Percentiles rank a stretch among this genome's conserved stretches.
Evolutionary conservation across 2,329 filamentous ascomycete genomes (phyloP).

Genomic region (Scortechinia acanthostroma): DNA sequence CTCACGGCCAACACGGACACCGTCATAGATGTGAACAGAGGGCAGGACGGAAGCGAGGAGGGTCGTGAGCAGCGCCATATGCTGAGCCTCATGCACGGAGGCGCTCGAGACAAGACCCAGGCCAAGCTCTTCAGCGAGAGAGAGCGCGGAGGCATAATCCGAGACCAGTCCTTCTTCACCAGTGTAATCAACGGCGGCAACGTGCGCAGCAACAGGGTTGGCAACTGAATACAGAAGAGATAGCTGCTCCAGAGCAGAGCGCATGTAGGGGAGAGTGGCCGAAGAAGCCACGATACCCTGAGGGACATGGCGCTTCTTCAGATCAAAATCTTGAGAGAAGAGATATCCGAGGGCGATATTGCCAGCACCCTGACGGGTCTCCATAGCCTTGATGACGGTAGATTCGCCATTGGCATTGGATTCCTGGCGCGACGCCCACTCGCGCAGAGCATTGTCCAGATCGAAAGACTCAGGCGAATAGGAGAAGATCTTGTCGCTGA

Average conservation of each 20-base stretch:
- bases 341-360: conserved; percentile 91
- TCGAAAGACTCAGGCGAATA: conserved; percentile 93
- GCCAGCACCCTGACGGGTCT: conserved; percentile 83
- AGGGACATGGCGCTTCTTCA: conserved; percentile 82
- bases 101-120: conserved; percentile 78
- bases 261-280: conserved; percentile 72
- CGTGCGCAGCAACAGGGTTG: conserved; percentile 85
- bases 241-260: conserved; percentile 81
- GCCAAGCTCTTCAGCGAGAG: conserved; percentile 81
- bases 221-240: conserved; percentile 84
- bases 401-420: conserved; percentile 76
- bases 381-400: conserved; percentile 71
- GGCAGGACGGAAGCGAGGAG: conserved; percentile 71
- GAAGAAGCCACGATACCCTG: conserved; percentile 86
- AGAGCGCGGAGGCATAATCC: conserved; percentile 77
- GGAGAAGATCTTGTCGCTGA: conserved; percentile 95
- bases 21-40: conserved; percentile 84
- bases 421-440: conserved; percentile 66
- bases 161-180: conserved; percentile 66
- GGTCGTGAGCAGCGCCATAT: conserved; percentile 87
- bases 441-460: conserved; percentile 73
- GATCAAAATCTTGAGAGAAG: conserved; percentile 92
- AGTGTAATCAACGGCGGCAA: conserved; percentile 84
- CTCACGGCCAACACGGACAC: conserved; percentile 74
- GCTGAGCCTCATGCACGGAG: conserved; percentile 85